These are phyloP conservation scores for Mycena crocata DNA, from an alignment of 768 basidiomycete genomes.

Conservation along the genomic window DNA sequence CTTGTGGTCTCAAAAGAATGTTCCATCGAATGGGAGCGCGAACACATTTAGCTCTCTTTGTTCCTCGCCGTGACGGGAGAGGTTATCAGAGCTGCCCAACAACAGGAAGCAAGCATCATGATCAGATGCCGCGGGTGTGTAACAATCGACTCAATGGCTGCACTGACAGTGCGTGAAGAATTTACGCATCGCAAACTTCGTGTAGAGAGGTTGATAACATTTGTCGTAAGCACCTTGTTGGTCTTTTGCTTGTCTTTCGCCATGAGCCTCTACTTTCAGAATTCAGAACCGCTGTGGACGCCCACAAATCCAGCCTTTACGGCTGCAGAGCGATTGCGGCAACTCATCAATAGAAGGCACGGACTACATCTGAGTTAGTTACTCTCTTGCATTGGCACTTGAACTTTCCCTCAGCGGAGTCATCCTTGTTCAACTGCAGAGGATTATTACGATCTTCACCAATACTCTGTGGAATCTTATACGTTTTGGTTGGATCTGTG, in stretches of 20 bases:
- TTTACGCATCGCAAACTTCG: neutral
- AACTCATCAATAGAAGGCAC: slow-evolving; percentile 72
- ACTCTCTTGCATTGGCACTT: slow-evolving; percentile 33
- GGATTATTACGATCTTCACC: slow-evolving; percentile 73
- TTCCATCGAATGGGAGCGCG: no score
- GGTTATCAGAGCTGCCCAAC: no score
- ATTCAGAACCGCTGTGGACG: slow-evolving; percentile 56
- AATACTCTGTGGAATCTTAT: slow-evolving; percentile 74
- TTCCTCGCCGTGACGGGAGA: no score
- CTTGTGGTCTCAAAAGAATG: no score
- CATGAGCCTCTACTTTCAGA: slow-evolving; percentile 7
- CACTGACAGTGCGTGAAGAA: no score
- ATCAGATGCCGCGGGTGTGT: no score
- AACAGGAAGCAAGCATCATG: no score
- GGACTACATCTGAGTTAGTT: slow-evolving; percentile 63
- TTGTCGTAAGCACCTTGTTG: neutral
- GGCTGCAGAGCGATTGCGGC: slow-evolving; percentile 63
- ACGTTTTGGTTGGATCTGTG: slow-evolving; percentile 80
- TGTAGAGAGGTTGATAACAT: no score
- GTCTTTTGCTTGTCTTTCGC: neutral
- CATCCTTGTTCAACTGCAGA: slow-evolving; percentile 47
- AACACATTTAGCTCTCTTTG: no score
- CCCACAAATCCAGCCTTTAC: slow-evolving; percentile 57
- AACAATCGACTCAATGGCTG: no score
- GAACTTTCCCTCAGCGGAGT: neutral